Evolutionary conservation across 768 basidiomycete genomes (phyloP).

Genomic region (Tylopilus rubrobrunneus): DNA sequence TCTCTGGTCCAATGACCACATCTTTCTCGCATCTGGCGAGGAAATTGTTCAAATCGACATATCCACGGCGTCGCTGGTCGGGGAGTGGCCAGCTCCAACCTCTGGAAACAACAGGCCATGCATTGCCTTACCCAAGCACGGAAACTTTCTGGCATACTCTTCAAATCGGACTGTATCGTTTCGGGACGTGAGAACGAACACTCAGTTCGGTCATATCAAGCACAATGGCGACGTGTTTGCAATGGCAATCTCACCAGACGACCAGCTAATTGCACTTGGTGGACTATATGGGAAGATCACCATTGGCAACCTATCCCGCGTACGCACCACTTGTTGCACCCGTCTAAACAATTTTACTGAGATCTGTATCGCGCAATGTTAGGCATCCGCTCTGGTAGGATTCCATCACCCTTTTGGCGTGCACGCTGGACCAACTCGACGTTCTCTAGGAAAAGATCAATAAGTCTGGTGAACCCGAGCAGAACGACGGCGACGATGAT

Average conservation of each 20-base stretch:
- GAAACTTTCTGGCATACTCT: neutral
- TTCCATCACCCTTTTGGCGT: neutral
- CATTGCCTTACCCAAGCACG: neutral
- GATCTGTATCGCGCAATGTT: neutral
- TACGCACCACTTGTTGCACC: neutral
- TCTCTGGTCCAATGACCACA: neutral
- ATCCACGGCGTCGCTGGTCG: neutral
- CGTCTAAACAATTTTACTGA: neutral
- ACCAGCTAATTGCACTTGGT: neutral
- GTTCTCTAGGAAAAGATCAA: neutral
- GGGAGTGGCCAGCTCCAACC: neutral
- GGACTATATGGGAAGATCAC: neutral
- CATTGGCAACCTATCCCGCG: neutral
- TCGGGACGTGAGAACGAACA: neutral
- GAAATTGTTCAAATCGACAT: neutral
- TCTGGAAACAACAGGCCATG: neutral
- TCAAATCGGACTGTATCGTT: neutral
- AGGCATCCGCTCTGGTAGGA: neutral
- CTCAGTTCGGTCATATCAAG: neutral
- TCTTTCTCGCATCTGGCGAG: neutral
- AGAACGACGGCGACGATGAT: neutral
- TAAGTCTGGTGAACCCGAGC: neutral
- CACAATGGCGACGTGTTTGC: neutral
- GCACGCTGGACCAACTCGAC: neutral
- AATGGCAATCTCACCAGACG: neutral